Percentiles rank a stretch among this genome's conserved stretches.
Conservation (phyloP, 2,329 filamentous ascomycete genomes). For the Sporothrix luriei region DNA sequence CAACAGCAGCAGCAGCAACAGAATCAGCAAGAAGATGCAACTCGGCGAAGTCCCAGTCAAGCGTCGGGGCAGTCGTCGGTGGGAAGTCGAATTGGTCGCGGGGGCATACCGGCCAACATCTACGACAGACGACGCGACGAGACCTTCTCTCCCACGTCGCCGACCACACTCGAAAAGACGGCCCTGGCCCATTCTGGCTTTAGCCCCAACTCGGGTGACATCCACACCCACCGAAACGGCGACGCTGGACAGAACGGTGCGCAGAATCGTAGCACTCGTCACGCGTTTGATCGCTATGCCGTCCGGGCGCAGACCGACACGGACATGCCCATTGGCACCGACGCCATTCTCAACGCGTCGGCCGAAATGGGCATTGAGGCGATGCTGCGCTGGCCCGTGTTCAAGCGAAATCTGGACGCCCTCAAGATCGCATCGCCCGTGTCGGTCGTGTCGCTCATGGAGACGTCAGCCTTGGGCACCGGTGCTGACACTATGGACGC, state of each 20-base stretch:
- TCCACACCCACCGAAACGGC: neutral
- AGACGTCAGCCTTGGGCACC: neutral
- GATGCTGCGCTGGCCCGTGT: constrained; percentile 31
- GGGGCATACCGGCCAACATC: neutral
- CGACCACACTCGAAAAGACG: neutral
- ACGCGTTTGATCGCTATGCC: constrained; percentile 24
- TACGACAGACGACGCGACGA: neutral
- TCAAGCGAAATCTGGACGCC: constrained; percentile 22
- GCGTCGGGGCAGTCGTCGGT: neutral
- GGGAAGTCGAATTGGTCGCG: neutral
- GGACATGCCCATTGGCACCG: constrained; percentile 26
- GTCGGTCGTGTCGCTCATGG: constrained; percentile 14
- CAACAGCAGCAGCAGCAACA: constrained; percentile 1
- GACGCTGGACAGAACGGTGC: constrained; percentile 19
- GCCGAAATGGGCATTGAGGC: constrained; percentile 32
- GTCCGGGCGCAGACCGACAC: constrained; percentile 15
- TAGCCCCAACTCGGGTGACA: neutral
- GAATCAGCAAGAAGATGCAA: neutral
- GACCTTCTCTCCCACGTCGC: neutral
- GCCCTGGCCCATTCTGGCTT: neutral
- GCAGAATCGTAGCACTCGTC: neutral
- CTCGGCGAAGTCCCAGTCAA: neutral
- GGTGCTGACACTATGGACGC: constrained; percentile 4
- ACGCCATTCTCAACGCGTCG: constrained; percentile 17
- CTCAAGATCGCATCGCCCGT: constrained; percentile 3